Percentiles rank a stretch among this genome's conserved stretches.
phyloP scores from a whole-genome alignment of 2,329 filamentous ascomycete genomes.

The Epichloe hybrida region DNA sequence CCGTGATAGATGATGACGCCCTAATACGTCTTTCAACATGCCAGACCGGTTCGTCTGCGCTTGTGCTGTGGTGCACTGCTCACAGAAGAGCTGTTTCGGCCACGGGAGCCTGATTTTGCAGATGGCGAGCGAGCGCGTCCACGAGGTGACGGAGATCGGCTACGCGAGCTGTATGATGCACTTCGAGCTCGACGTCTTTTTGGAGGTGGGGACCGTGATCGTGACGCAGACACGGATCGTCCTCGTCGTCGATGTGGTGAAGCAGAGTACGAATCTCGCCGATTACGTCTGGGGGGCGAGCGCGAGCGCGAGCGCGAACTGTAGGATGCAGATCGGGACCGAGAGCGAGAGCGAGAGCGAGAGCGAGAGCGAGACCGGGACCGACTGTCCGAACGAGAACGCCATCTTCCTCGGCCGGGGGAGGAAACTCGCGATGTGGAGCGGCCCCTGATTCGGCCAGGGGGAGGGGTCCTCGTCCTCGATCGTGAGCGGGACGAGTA shows the following conservation, averaged over 20 bases:
- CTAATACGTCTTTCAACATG: no score
- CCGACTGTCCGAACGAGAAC: slow-evolving; percentile 5
- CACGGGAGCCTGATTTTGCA: not conserved
- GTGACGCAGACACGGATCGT: not conserved
- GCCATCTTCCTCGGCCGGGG: not conserved
- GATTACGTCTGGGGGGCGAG: not conserved
- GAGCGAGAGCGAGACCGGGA: slow-evolving; percentile 5
- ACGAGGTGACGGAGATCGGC: slow-evolving; percentile 3
- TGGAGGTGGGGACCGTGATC: not conserved
- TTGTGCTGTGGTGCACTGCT: slow-evolving; percentile 1
- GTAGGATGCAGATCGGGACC: slow-evolving; percentile 1
- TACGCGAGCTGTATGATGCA: slow-evolving; percentile 1
- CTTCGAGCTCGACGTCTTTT: slow-evolving; percentile 1
- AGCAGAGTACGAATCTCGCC: slow-evolving; percentile 3
- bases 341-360: slow-evolving; percentile 4
- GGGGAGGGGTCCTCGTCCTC: slow-evolving; percentile 1
- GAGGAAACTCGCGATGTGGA: slow-evolving; percentile 4
- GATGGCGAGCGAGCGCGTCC: not conserved
- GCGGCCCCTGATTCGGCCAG: slow-evolving; percentile 3
- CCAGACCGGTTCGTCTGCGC: not conserved
- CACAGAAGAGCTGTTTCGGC: slow-evolving; percentile 4
- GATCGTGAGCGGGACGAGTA: slow-evolving; percentile 8
- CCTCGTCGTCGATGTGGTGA: slow-evolving; percentile 3
- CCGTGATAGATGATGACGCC: no score
- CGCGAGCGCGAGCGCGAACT: slow-evolving; percentile 1